Conservation (phyloP, 192 early-diverging fungal genomes). For the Dimargaris xerosporica region DNA sequence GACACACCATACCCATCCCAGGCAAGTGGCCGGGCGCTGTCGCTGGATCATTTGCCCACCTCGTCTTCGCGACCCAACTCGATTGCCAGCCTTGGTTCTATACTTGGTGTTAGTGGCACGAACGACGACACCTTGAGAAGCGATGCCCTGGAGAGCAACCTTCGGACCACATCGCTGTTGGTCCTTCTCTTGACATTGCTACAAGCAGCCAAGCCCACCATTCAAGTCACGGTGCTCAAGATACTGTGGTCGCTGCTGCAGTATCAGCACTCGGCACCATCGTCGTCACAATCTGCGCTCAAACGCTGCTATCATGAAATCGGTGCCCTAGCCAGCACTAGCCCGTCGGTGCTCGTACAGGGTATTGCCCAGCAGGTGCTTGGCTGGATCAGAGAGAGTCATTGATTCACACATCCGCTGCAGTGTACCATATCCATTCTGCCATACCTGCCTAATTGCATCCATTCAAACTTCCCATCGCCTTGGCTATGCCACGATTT, state of each 20-base stretch:
- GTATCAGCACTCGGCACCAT: neutral
- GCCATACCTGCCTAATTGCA: no score
- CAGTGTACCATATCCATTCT: no score
- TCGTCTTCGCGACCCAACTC: neutral
- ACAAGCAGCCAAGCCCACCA: neutral
- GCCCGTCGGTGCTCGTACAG: neutral
- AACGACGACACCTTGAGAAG: neutral
- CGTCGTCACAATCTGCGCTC: neutral
- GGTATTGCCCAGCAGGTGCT: conserved; percentile 2
- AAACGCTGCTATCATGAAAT: conserved; percentile 8
- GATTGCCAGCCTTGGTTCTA: neutral
- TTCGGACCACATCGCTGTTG: neutral
- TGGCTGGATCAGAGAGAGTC: neutral
- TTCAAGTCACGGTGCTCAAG: conserved; percentile 2
- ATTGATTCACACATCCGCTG: neutral
- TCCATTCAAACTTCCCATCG: no score
- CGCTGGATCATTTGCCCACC: neutral
- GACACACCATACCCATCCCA: no score
- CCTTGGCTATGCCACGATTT: no score
- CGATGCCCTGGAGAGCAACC: neutral
- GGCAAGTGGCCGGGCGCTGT: no score
- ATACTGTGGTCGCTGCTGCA: neutral
- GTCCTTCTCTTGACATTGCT: neutral
- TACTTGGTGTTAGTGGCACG: neutral
- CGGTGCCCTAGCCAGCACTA: neutral